phyloP scores from a whole-genome alignment of 805 yeast species.

The Myxozyma udenii region DNA sequence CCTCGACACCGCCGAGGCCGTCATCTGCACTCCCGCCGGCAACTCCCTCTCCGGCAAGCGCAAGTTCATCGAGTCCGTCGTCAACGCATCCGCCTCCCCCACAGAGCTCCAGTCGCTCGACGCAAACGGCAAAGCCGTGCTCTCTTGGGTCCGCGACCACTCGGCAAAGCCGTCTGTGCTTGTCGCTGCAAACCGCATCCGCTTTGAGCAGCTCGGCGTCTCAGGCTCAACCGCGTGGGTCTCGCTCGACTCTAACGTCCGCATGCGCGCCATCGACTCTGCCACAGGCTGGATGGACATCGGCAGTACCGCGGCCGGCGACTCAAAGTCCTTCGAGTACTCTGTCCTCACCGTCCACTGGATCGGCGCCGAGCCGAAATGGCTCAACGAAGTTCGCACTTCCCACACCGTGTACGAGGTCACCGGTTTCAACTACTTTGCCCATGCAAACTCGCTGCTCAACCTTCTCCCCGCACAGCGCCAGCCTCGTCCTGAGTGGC shows the following conservation, averaged over 20 bases:
- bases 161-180: constrained; percentile 20
- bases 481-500: constrained; percentile 43
- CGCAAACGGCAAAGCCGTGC: constrained; percentile 22
- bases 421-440: constrained; percentile 42
- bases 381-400: constrained; percentile 42
- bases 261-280: constrained; percentile 8
- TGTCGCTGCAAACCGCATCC: constrained; percentile 16
- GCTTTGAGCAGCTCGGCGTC: constrained; percentile 24
- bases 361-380: constrained; percentile 41
- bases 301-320: constrained; percentile 1
- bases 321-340: constrained; percentile 44
- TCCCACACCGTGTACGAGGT: constrained; percentile 52
- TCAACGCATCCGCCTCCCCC: constrained; percentile 18
- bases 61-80: constrained; percentile 25
- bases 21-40: constrained; percentile 27
- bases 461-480: constrained; percentile 36
- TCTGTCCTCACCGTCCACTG: constrained; percentile 50
- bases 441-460: constrained; percentile 39
- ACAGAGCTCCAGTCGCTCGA: constrained; percentile 25
- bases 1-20: constrained; percentile 22
- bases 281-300: constrained; percentile 22
- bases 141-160: constrained; percentile 15
- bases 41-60: constrained; percentile 19
- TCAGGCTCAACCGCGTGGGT: constrained; percentile 39
- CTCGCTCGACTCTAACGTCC: constrained; percentile 35